These are phyloP conservation scores for Trichoderma sp. DNA, from an alignment of 2,329 filamentous ascomycete species.

Conservation along the genomic window DNA sequence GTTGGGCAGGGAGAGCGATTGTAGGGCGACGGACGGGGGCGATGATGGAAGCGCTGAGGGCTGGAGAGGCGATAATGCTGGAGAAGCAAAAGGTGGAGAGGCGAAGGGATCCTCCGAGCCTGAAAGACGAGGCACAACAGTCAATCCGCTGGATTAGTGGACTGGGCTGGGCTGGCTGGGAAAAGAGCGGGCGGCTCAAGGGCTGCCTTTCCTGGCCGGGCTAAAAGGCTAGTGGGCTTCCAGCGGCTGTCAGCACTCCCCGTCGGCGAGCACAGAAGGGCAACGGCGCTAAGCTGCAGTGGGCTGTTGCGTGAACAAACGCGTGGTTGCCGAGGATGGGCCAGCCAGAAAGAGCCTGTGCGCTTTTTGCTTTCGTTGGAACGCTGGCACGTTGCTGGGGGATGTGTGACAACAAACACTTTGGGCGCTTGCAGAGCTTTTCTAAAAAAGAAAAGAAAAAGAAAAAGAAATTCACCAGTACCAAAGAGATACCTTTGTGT, in stretches of 20 bases:
- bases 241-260: constrained; percentile 16
- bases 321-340: constrained; percentile 7
- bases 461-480: background rate
- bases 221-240: constrained; percentile 9
- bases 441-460: background rate
- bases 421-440: background rate
- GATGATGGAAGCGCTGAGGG: constrained; percentile 11
- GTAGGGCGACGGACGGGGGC: constrained; percentile 11
- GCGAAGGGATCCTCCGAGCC: constrained; percentile 27
- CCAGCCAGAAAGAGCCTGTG: background rate
- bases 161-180: background rate
- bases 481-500: background rate
- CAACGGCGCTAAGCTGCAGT: constrained; percentile 18
- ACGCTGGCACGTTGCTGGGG: constrained; percentile 1
- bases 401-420: background rate
- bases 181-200: constrained; percentile 14
- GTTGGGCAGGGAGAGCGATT: background rate
- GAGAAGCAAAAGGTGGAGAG: constrained; percentile 25
- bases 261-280: constrained; percentile 2
- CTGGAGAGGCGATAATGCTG: background rate
- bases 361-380: background rate
- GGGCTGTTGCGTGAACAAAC: constrained; percentile 2
- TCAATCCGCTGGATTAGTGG: constrained; percentile 21
- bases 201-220: constrained; percentile 4
- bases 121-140: constrained; percentile 36